Evolutionary conservation across 2,329 filamentous ascomycete species (phyloP), one percentile per base, ranked within the genome.

Genomic region (Cladophialophora psammophila): DNA sequence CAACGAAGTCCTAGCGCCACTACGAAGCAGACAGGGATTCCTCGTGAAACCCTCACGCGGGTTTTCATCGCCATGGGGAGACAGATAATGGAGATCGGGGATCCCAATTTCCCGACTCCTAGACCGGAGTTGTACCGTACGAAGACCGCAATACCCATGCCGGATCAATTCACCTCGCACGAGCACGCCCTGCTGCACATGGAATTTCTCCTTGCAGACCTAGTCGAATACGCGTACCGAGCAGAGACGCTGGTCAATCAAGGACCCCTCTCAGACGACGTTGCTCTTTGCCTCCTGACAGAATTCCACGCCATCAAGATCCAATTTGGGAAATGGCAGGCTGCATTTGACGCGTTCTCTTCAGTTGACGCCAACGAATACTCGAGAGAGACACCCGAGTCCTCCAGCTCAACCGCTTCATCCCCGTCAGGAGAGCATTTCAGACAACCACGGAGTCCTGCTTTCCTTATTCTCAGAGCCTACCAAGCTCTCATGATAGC

Each of bases 11-110:
- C 31, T 9, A 26, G 59, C 26, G 10, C 35, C 36, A 26, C 7
- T 20, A 15, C 35, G 10, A 36, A 26, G 20, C 40, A 40, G 20
- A 53, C 40, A 40, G 34, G 18, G 13, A 58, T 64, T 15, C 57
- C 62, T 2, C 63, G 60, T 5, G 35, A 64, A 38, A 40, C 36
- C 15, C 60, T 72, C 5, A 48, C 45, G 15, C 61, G 63, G 45
- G 62, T 70, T 48, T 70, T 72, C 52, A 48, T 60, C 32, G 31
- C 48, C 26, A 56, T 67, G 18, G 60, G 52, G 13, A 48, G 54
- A n/a, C 70, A 72, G 36, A 63, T 69, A 18, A 54, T 67, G 15
- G 70, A 68, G 34, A 36, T 72, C 6, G 62, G 64, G 5, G 68
- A 67, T 35, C 55, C 42, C 15, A 66, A 64, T 40, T 66, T 60